Base-by-base conservation (phyloP, 169 alveolate genomes). In the Blepharisma undulans region DNA sequence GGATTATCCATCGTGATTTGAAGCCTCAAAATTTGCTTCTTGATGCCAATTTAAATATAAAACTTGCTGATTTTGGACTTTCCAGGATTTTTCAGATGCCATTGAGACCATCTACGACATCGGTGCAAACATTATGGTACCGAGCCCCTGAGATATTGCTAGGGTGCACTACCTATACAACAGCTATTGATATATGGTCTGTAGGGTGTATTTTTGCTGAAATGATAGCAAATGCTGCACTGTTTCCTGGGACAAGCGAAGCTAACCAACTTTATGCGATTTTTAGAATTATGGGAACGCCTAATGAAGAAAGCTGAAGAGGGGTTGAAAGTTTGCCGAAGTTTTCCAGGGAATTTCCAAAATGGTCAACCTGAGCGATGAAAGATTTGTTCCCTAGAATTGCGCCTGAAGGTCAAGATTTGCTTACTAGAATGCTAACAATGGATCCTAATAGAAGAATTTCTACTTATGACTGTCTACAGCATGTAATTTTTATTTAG, bases 111-210 rank as follows among this genome's bases (percentile, higher is more conserved):
- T 97, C 96, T 85, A 97, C 99, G n/a, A 98, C 96, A 84, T 97
- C 95, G 92, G 98, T 97, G 25, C 94, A 96, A 27, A 96, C 99
- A 33, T 90, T 96, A 87, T 97, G 98, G 98, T 97, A 97, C 84
- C 93, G 99, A 81, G 98, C 99, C 4, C 99, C 99, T 72, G 99
- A 97, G 91, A 95, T 97, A 18, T 90, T 97, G 76, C 93, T 97
- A 61, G 99, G 99, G 10, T 94, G 95, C 72, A 95, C 95, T 81
- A 95, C 95, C 82, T 97, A 97, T 93, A 93, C 97, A 59, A 97
- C 98, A 29, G 97, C 99, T 14, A 97, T 97, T 4, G 99, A 97
- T 89, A 94, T 96, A 30, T 97, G 99, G 98, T 96, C 98, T 25
- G 91, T 97, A 1, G 99, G 99, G 22, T 95, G 98, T 76, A 97